phyloP scores from a whole-genome alignment of 2,329 filamentous ascomycete species.

The Thyridium curvatum region DNA sequence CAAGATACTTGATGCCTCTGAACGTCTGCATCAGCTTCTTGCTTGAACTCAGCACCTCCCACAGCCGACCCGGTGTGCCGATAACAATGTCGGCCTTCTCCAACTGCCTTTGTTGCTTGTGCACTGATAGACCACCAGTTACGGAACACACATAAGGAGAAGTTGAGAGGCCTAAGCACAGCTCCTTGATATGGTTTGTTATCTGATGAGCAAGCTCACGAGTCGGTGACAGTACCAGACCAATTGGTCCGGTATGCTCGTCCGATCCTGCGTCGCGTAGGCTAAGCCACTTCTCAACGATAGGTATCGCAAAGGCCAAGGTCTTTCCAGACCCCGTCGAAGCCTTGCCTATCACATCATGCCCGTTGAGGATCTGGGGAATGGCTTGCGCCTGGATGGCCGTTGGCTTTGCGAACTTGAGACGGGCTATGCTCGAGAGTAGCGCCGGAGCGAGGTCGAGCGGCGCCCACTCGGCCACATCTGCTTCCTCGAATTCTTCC shows the following conservation, averaged over 20 bases:
- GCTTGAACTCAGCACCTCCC: conserved; percentile 84
- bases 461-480: conserved; percentile 73
- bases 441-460: conserved; percentile 68
- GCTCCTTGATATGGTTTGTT: conserved; percentile 68
- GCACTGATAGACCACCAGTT: conserved; percentile 87
- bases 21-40: conserved; percentile 64
- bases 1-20: conserved; percentile 70
- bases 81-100: conserved; percentile 86
- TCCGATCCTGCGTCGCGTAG: conserved; percentile 1
- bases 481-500: conserved; percentile 52
- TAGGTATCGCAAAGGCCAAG: conserved; percentile 87
- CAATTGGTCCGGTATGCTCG: conserved; percentile 46
- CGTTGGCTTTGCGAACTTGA: conserved; percentile 78
- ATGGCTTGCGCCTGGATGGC: conserved; percentile 75
- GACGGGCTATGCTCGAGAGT: conserved; percentile 66
- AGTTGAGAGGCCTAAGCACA: conserved; percentile 57
- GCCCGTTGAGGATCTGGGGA: conserved; percentile 73
- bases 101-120: conserved; percentile 86
- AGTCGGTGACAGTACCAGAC: conserved; percentile 84
- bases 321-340: conserved; percentile 97
- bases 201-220: conserved; percentile 92
- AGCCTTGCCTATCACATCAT: conserved; percentile 92
- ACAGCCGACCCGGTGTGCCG: conserved; percentile 84
- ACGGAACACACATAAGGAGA: conserved; percentile 76
- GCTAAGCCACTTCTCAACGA: conserved; percentile 73